Conservation (phyloP, 2,329 filamentous ascomycete species). For the Aureobasidium lini region DNA sequence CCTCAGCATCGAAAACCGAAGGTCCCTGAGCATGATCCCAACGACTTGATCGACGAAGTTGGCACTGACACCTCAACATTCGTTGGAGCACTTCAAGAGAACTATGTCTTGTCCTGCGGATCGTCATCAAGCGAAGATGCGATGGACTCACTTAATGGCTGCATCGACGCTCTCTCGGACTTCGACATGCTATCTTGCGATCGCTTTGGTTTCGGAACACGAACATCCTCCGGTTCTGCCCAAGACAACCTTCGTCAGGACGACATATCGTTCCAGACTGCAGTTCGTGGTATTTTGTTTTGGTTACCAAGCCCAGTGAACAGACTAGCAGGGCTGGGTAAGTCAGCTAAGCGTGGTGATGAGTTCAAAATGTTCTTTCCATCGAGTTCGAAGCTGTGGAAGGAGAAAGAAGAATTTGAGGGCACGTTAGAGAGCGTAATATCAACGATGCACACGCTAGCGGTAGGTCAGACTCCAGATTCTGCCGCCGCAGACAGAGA, state of each 20-base stretch:
- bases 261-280: conserved; percentile 88
- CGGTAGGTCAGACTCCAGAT: neutral
- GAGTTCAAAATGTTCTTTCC: conserved; percentile 91
- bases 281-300: conserved; percentile 78
- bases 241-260: conserved; percentile 78
- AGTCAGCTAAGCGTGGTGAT: conserved; percentile 38
- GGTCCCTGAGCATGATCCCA: conserved; percentile 40
- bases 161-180: conserved; percentile 78
- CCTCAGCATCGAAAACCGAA: conserved; percentile 38
- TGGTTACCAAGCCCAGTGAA: conserved; percentile 81
- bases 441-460: neutral
- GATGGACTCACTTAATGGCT: conserved; percentile 73
- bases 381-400: conserved; percentile 74
- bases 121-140: conserved; percentile 51
- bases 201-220: conserved; percentile 54
- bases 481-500: neutral
- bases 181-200: conserved; percentile 78
- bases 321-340: conserved; percentile 35
- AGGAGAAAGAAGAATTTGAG: conserved; percentile 72
- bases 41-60: conserved; percentile 81
- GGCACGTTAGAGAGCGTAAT: conserved; percentile 61
- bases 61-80: conserved; percentile 90
- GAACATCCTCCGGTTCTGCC: conserved; percentile 42
- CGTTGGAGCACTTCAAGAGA: conserved; percentile 84
- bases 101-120: conserved; percentile 81